These are phyloP conservation scores for Colletotrichum godetiae DNA, from an alignment of 2,329 filamentous ascomycete genomes.

Conservation along the genomic window DNA sequence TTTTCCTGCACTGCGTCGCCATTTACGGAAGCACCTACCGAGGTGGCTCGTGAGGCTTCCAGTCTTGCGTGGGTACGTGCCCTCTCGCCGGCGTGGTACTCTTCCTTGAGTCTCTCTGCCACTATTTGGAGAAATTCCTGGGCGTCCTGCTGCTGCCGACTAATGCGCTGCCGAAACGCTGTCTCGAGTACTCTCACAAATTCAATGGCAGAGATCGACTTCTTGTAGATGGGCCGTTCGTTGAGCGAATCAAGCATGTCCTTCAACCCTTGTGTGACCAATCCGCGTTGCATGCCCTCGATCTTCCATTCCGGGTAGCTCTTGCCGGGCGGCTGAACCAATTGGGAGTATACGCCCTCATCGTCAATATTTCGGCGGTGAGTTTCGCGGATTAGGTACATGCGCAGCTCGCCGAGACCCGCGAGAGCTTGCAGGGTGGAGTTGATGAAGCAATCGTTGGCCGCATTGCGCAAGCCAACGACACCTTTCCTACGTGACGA, in stretches of 20 bases:
- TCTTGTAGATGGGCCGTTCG: conserved; percentile 91
- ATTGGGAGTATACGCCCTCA: conserved; percentile 76
- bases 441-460: conserved; percentile 98
- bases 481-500: conserved; percentile 86
- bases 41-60: conserved; percentile 39
- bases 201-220: conserved; percentile 87
- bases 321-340: conserved; percentile 61
- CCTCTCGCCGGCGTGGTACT: conserved; percentile 87
- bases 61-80: conserved; percentile 70
- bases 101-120: conserved; percentile 90
- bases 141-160: conserved; percentile 94
- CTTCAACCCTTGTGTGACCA: conserved; percentile 89
- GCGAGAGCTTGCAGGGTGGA: conserved; percentile 94
- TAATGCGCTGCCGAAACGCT: conserved; percentile 91
- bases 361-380: conserved; percentile 87
- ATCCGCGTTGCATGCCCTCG: conserved; percentile 78
- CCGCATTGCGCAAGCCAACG: conserved; percentile 88
- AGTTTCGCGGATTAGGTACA: conserved; percentile 92
- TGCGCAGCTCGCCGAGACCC: conserved; percentile 86
- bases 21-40: conserved; percentile 32
- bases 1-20: conserved; percentile 43
- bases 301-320: conserved; percentile 69
- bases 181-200: conserved; percentile 87
- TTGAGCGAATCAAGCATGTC: conserved; percentile 93
- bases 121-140: conserved; percentile 97